Base-by-base conservation (phyloP, 768 basidiomycete species). In the Kwoniella bestiolae region DNA sequence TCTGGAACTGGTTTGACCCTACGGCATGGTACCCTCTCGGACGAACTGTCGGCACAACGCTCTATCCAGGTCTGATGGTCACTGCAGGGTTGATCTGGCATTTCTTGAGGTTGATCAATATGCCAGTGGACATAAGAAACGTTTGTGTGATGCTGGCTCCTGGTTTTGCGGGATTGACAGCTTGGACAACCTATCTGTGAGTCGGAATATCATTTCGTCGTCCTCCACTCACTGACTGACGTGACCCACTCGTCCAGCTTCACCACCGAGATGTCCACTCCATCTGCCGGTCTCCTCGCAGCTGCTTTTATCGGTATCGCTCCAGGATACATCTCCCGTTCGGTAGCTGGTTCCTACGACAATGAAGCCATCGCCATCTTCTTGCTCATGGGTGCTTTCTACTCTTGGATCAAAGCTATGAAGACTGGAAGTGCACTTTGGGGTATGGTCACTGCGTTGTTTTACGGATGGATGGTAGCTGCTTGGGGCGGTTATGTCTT, bases 381-480 rank as follows among this genome's bases (percentile, higher is more conserved):
- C 85, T 87, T 99, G 67, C 91, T 99, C 79, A 98, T 98, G 96
- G 92, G 93, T 82, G 98, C 96, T 3, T 98, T 99, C 83, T 98
- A 86, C 84, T 86, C 86, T 68, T 98, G 96, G 96, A 95, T 99
- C 80, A 92, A 91, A 74, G 94, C 96, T 26, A 84, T 98, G 60
- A 97, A 97, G 82, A 86, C 87, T 50, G 96, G 96, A 46, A 95
- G 92, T 66, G 94, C 92, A 1, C 86, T 95, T 66, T 96, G 87
- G 72, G 95, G 93, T 23, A 91, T 91, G 26, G 76, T 91, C 44
- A 89, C 96, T 49, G 96, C 94, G 18, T 83, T 98, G 3, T 98
- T 98, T 83, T 99, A 99, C 83, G 98, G 97, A 73, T 99, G 98
- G 86, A 99, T 99, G 96, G 96, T 99, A n/a, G 95, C 96, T 57